Base-by-base conservation (phyloP, 164 flowering plant species). In the Nelumbo lutea region DNA sequence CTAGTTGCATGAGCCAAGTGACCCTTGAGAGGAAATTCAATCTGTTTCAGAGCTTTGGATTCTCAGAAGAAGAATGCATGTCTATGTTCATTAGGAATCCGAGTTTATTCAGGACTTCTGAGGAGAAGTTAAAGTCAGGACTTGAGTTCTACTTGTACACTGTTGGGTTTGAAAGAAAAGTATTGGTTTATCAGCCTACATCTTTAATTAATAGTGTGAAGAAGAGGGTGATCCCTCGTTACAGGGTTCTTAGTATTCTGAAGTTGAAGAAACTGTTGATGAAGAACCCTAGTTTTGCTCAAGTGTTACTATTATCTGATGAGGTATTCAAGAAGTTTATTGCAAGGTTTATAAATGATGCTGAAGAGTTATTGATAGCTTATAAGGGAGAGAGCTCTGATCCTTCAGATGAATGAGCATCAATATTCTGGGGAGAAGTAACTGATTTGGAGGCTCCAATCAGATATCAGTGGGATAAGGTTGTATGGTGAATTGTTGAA, bases 201-300 rank as follows among this genome's bases (percentile, higher is more conserved):
- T 60, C 11, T 61, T 77, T 85, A 74, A 79, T 78, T 82, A 6
- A 42, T 63, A 81, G 83, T 47, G 9, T 84, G 47, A 79, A 79
- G 75, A 66, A 75, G 9, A 74, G 86, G 42, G 77, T 76, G 73
- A 69, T 83, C 45, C 86, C 86, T 56, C 66, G 88, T 3, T 68
- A 60, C 56, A 73, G 52, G 67, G 83, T 83, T 70, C 9, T 81
- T 27, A 66, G 72, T 75, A 62, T 83, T 53, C 40, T 85, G 52
- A 73, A 65, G 71, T 78, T 79, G 14, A 83, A 77, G 64, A 67
- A n/a, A 72, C 55, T 85, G 57, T 59, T 79, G 75, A 78, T 73
- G 75, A 81, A 69, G 72, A 61, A 61, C 11, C 74, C 76, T 0
- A 73, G 68, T 61, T 70, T 79, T 45, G 0, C 64, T 11, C 6